phyloP scores from a whole-genome alignment of 1,284 basidiomycete genomes.

The Leucoagaricus sp. region DNA sequence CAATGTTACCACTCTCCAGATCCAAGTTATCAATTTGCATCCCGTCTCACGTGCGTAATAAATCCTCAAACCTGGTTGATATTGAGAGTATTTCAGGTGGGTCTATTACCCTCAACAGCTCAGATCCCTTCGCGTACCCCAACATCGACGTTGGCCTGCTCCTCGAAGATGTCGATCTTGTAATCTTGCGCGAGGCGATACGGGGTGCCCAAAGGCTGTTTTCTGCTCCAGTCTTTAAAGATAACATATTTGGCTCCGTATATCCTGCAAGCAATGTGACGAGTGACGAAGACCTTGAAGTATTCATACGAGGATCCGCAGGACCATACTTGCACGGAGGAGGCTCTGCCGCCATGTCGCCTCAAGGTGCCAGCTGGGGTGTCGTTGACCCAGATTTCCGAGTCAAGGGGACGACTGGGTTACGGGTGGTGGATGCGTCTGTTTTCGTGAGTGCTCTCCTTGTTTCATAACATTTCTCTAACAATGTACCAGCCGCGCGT shows the following conservation, averaged over 20 bases:
- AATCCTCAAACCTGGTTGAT: not conserved
- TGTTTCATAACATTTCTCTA: not conserved
- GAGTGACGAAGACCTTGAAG: conserved; percentile 21
- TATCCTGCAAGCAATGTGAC: conserved; percentile 19
- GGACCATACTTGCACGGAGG: conserved; percentile 22
- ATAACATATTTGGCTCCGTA: conserved; percentile 26
- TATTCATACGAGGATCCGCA: conserved; percentile 4
- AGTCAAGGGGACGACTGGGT: conserved; percentile 34
- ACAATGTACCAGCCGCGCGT: not conserved
- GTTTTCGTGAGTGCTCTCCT: conserved; percentile 29
- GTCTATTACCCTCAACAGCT: conserved; percentile 31
- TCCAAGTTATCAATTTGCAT: conserved; percentile 8
- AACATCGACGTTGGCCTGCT: conserved; percentile 39
- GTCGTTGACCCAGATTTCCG: conserved; percentile 43
- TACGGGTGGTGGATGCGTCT: conserved; percentile 43
- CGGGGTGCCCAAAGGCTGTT: conserved; percentile 33
- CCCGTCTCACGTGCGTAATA: not conserved
- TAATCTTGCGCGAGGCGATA: conserved; percentile 33
- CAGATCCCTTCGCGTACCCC: conserved; percentile 37
- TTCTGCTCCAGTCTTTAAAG: conserved; percentile 33
- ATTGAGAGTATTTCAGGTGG: conserved; percentile 27
- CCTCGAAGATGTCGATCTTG: conserved; percentile 35
- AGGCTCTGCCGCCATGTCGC: conserved; percentile 32
- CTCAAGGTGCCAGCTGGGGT: conserved; percentile 23
- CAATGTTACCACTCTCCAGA: conserved; percentile 1